Evolutionary conservation across 345 rosid species (phyloP).

Genomic region (Acer campestre): DNA sequence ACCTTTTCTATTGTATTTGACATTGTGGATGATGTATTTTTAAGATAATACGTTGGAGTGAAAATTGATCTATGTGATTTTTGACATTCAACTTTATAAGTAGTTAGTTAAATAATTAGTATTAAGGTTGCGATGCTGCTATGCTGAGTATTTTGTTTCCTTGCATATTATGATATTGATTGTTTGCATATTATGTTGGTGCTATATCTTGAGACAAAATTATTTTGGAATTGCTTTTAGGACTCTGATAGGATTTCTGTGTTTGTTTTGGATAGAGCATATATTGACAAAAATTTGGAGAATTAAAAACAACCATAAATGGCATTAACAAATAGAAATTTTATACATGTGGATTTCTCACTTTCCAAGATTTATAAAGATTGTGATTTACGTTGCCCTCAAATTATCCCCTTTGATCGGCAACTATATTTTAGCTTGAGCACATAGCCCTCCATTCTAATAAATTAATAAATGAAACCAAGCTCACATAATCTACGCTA

Average conservation of each 20-base stretch:
- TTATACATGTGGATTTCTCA: constrained; percentile 27
- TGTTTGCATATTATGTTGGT: neutral
- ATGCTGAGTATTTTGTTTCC: neutral
- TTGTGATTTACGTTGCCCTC: neutral
- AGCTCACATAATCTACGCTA: constrained; percentile 24
- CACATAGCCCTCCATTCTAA: constrained; percentile 13
- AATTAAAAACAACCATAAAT: constrained; percentile 12
- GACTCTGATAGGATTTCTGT: neutral
- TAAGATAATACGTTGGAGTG: neutral
- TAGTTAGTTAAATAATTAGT: neutral
- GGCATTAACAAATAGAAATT: constrained; percentile 20
- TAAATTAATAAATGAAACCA: constrained; percentile 28
- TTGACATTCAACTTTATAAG: neutral
- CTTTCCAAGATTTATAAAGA: constrained; percentile 21
- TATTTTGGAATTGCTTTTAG: neutral
- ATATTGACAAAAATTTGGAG: neutral
- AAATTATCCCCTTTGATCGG: constrained; percentile 14
- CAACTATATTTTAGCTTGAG: constrained; percentile 9
- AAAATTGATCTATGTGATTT: neutral
- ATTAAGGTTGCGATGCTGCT: constrained; percentile 5
- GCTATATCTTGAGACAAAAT: neutral
- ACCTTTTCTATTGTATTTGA: neutral
- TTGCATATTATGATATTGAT: neutral
- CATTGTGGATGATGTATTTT: neutral
- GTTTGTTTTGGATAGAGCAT: neutral